Evolutionary conservation across 2,329 filamentous ascomycete species (phyloP).

Genomic region (Talaromyces pinophilus): DNA sequence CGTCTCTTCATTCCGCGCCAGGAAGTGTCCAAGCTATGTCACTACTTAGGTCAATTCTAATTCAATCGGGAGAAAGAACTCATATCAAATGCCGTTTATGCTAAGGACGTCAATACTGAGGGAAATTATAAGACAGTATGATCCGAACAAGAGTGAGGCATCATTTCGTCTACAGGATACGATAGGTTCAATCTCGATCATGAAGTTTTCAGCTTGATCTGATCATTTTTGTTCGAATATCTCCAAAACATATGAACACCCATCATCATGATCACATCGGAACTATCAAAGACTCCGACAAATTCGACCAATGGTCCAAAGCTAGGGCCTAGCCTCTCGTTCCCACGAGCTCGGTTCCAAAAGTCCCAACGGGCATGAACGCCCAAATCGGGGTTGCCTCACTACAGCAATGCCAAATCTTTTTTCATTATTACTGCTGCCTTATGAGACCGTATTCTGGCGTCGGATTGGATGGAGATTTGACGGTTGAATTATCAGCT

Average conservation of each 20-base stretch:
- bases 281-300: not conserved
- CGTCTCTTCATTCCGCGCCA: conserved; percentile 3
- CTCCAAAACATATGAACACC: not conserved
- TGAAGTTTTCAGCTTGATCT: not conserved
- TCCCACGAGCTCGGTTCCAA: not conserved
- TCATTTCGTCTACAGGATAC: not conserved
- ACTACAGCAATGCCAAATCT: not conserved
- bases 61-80: not conserved
- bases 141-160: not conserved
- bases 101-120: not conserved
- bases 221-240: not conserved
- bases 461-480: conserved; percentile 3
- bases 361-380: not conserved
- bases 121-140: not conserved
- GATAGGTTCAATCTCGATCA: not conserved
- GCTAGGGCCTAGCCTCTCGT: not conserved
- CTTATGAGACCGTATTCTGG: not conserved
- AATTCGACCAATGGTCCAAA: not conserved
- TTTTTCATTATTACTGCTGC: not conserved
- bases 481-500: not conserved
- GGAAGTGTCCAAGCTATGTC: conserved; percentile 2
- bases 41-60: not conserved
- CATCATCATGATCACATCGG: not conserved
- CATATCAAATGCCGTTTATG: not conserved
- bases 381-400: conserved; percentile 6